These are phyloP conservation scores for Cryptococcus wingfieldii DNA, from an alignment of 1,284 basidiomycete genomes.

Conservation along the genomic window DNA sequence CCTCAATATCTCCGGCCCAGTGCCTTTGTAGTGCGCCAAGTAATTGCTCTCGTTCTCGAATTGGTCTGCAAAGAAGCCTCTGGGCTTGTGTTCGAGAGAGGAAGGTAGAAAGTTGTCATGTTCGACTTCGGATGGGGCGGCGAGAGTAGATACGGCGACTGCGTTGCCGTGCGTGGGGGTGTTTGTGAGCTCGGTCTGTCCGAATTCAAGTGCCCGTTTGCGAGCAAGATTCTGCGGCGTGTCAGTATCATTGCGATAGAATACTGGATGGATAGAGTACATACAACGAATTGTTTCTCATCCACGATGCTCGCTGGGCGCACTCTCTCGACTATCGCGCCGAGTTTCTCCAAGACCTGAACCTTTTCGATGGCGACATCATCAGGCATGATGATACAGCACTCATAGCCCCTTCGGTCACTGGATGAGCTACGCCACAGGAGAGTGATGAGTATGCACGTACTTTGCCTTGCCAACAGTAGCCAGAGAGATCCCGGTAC, in stretches of 20 bases:
- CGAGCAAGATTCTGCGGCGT: conserved; percentile 70
- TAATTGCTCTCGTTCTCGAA: conserved; percentile 93
- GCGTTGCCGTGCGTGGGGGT: conserved; percentile 23
- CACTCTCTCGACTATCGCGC: conserved; percentile 80
- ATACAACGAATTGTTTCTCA: conserved; percentile 75
- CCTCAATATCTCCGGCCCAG: conserved; percentile 92
- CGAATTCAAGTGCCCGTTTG: conserved; percentile 68
- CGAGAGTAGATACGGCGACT: conserved; percentile 56
- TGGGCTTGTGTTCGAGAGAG: conserved; percentile 26
- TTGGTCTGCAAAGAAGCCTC: conserved; percentile 78
- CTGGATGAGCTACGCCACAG: not conserved
- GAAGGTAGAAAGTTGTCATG: conserved; percentile 6
- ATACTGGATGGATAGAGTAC: conserved; percentile 22
- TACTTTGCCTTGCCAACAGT: conserved; percentile 84
- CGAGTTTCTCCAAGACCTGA: conserved; percentile 74
- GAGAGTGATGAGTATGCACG: conserved; percentile 16
- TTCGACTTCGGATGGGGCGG: conserved; percentile 52
- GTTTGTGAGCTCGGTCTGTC: conserved; percentile 51
- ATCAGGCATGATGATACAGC: conserved; percentile 81
- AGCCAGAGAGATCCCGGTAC: conserved; percentile 94
- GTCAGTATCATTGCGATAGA: no score
- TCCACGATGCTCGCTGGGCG: conserved; percentile 86
- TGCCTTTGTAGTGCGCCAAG: conserved; percentile 81
- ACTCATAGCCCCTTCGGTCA: conserved; percentile 52
- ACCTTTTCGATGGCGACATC: conserved; percentile 89